A percentile compares a stretch with the other conserved stretches of the same genome.
phyloP scores from a whole-genome alignment of 805 yeast genomes.

The Barnettozyma sucrosica region DNA sequence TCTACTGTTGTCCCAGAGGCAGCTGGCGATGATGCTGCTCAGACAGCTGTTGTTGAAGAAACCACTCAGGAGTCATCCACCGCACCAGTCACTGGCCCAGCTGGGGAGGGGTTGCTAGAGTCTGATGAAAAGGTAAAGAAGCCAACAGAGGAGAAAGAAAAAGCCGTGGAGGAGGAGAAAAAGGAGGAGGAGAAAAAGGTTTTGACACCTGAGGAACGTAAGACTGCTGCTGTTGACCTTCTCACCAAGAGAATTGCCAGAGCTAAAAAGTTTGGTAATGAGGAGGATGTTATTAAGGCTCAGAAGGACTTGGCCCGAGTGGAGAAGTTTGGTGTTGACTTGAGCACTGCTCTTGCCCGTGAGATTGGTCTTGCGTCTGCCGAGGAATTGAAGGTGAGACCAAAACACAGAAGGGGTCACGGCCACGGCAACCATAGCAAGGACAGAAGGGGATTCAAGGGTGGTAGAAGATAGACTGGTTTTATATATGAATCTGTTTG shows the following conservation, averaged over 20 bases:
- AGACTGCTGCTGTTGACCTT: slow-evolving; percentile 59
- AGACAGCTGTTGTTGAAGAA: background rate
- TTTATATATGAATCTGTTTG: background rate
- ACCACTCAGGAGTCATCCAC: background rate
- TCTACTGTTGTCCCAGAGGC: background rate
- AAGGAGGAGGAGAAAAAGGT: slow-evolving; percentile 26
- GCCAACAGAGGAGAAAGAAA: background rate
- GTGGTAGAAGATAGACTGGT: slow-evolving; percentile 4
- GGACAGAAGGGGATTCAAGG: slow-evolving; percentile 1
- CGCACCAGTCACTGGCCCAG: slow-evolving; percentile 1
- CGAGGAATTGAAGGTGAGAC: slow-evolving; percentile 9
- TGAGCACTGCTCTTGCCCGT: slow-evolving; percentile 57
- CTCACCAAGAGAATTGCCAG: slow-evolving; percentile 63
- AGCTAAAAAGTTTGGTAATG: slow-evolving; percentile 74
- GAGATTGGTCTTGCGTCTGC: slow-evolving; percentile 50
- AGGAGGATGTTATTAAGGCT: slow-evolving; percentile 43
- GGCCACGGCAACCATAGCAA: slow-evolving; percentile 5
- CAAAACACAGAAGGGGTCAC: slow-evolving; percentile 10
- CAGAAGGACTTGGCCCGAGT: slow-evolving; percentile 63
- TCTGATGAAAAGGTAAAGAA: slow-evolving; percentile 4
- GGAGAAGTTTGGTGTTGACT: slow-evolving; percentile 77
- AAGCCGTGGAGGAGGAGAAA: slow-evolving; percentile 6
- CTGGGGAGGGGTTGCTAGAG: slow-evolving; percentile 8
- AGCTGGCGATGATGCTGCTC: slow-evolving; percentile 2
- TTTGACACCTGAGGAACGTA: slow-evolving; percentile 63